A percentile compares a stretch with the other conserved stretches of the same genome.
Evolutionary conservation across 495 filamentous ascomycete genomes (phyloP).

Genomic region (Penicillium antarcticum): DNA sequence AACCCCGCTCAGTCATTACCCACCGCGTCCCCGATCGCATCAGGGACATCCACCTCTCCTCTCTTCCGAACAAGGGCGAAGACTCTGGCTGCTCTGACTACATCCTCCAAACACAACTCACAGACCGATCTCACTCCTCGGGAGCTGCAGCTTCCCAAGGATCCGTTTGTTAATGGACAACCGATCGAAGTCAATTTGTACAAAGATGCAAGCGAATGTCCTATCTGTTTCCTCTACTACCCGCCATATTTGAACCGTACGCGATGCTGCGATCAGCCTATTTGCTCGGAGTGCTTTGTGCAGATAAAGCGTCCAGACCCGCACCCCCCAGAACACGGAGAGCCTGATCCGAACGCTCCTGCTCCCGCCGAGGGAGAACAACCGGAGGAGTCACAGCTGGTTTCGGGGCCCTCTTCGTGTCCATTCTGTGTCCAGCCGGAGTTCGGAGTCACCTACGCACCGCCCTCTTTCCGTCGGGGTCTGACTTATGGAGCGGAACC

Average conservation of each 20-base stretch:
- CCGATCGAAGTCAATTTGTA: constrained; percentile 89
- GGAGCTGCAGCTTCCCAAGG: constrained; percentile 75
- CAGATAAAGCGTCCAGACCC: constrained; percentile 97
- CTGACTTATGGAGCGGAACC: constrained; percentile 61
- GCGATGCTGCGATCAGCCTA: constrained; percentile 91
- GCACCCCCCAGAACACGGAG: constrained; percentile 84
- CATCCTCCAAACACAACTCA: constrained; percentile 61
- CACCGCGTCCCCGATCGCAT: constrained; percentile 48
- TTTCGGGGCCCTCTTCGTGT: constrained; percentile 90
- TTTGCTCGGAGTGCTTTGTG: constrained; percentile 98
- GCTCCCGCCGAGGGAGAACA: constrained; percentile 35
- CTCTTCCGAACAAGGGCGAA: constrained; percentile 71
- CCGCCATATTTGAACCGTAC: constrained; percentile 96
- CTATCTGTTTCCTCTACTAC: constrained; percentile 95
- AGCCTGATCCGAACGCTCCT: constrained; percentile 48
- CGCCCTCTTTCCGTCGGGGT: constrained; percentile 84
- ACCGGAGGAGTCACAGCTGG: constrained; percentile 59
- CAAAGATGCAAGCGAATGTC: constrained; percentile 86
- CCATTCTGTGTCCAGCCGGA: constrained; percentile 95
- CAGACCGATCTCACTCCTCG: constrained; percentile 68
- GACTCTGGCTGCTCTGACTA: constrained; percentile 79
- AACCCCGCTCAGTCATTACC: constrained; percentile 48
- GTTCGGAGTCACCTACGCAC: constrained; percentile 89
- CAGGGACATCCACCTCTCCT: constrained; percentile 59
- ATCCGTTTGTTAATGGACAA: constrained; percentile 89